phyloP scores from a whole-genome alignment of 805 yeast species.

The Hanseniaspora jakobsenii region DNA sequence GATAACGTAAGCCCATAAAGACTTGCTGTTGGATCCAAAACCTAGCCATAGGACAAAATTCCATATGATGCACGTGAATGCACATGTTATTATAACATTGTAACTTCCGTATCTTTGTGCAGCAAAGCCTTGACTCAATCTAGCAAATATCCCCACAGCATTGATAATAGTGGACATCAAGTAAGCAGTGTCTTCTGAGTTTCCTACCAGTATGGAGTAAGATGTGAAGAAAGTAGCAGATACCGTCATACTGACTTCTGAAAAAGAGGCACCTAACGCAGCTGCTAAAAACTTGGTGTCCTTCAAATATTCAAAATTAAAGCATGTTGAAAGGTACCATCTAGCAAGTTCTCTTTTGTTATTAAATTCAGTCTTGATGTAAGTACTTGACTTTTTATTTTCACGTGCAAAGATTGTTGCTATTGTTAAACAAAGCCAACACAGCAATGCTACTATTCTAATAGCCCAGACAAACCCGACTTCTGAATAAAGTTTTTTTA shows the following conservation, averaged over 20 bases:
- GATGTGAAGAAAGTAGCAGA: constrained; percentile 42
- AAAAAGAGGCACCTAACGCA: constrained; percentile 34
- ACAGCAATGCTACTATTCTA: constrained; percentile 40
- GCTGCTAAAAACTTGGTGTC: constrained; percentile 36
- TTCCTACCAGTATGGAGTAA: constrained; percentile 40
- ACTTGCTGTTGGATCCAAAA: constrained; percentile 26
- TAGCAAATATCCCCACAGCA: constrained; percentile 28
- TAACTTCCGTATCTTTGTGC: constrained; percentile 36
- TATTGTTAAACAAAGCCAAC: constrained; percentile 30
- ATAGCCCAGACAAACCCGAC: constrained; percentile 54
- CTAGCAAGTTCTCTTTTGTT: constrained; percentile 26
- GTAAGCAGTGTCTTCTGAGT: constrained; percentile 34
- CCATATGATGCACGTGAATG: constrained; percentile 25
- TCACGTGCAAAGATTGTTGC: constrained; percentile 34
- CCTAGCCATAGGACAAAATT: constrained; percentile 29
- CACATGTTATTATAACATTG: constrained; percentile 33
- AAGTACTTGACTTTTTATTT: constrained; percentile 21
- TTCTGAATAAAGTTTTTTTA: constrained; percentile 37
- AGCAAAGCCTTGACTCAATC: constrained; percentile 29
- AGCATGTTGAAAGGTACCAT: constrained; percentile 25
- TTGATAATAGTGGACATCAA: constrained; percentile 35
- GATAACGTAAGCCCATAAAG: constrained; percentile 32
- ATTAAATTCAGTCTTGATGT: constrained; percentile 29
- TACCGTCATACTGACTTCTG: constrained; percentile 38
- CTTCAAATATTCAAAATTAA: constrained; percentile 29